Conservation (phyloP, 2,329 filamentous ascomycete genomes). For the Colletotrichum caudatum region DNA sequence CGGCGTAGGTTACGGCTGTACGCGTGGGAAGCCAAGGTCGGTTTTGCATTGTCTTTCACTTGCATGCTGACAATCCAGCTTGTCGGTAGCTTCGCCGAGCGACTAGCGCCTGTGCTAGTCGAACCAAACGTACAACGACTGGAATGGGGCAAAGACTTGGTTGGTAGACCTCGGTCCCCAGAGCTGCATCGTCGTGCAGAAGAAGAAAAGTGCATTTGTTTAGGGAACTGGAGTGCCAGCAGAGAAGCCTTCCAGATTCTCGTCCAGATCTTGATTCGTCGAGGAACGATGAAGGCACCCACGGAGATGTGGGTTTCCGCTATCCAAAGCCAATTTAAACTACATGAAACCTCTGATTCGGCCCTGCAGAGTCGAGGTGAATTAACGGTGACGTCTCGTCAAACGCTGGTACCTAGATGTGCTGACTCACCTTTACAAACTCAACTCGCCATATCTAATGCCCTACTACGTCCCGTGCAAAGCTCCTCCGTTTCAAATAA, state of each 20-base stretch:
- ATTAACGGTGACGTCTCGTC: background rate
- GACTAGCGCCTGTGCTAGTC: constrained; percentile 5
- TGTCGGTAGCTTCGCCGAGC: background rate
- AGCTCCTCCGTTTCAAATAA: background rate
- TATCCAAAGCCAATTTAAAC: background rate
- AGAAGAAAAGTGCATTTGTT: background rate
- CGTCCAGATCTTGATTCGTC: background rate
- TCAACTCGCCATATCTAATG: too few species aligned
- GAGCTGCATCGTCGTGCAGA: background rate
- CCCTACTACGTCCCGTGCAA: background rate
- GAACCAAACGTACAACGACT: background rate
- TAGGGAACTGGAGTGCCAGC: background rate
- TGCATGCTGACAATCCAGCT: constrained; percentile 7
- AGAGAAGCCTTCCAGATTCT: background rate
- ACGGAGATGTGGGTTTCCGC: constrained; percentile 1
- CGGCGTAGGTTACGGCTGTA: background rate
- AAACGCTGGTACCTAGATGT: background rate
- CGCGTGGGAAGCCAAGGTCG: background rate
- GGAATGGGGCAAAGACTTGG: background rate
- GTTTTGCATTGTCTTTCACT: background rate
- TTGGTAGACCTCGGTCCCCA: background rate
- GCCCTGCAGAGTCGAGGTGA: too few species aligned
- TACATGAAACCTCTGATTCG: background rate
- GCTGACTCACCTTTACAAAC: background rate
- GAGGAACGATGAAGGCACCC: background rate